Base-by-base conservation (phyloP, 352 stramenopile genomes). In the Peronospora belbahrii region DNA sequence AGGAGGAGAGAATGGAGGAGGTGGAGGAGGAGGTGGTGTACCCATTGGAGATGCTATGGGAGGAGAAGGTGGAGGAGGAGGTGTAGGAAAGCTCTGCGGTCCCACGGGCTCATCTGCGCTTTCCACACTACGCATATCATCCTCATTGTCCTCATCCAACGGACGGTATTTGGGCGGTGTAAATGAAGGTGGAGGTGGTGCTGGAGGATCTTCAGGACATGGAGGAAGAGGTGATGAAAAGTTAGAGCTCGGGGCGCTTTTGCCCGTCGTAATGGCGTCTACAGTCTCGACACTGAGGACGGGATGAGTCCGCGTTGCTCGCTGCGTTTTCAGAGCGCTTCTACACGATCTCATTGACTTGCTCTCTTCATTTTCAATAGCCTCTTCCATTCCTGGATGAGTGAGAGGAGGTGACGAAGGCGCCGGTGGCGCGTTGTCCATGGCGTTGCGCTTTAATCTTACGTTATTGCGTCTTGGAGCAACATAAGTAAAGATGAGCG, bases 191-290 rank as follows among this genome's bases (percentile, higher is more conserved):
- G 77, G 74, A 5, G 69, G 72, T 20, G 77, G 74, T 24, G 66
- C 74, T 8, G 72, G 74, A 6, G 53, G 74, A 23, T 88, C 76
- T 42, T 89, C 77, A 6, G 77, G 77, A 49, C 74, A 89, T 3
- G 77, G 77, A 15, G 77, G 77, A 37, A 89, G 51, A 8, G 77
- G 77, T 9, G 77, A 89, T 15, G 74, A 89, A 42, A 87, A 89
- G 34, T 65, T 76, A 34, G 74, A 82, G 55, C 67, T 81, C 8
- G 65, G 56, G n/a, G 30, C 51, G 45, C 61, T 54, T 15, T 56
- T 57, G 9, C 15, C 22, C 19, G 39, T 48, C 11, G 20, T 3
- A 15, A 4, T 30, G 11, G 36, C 34, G 47, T 59, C 48, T 8
- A 35, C 32, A 6, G 37, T 49, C 7, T 48, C 33, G 7, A 48